A percentile compares a stretch with the other conserved stretches of the same genome.
These are phyloP conservation scores for Alternaria postmessia DNA, from an alignment of 2,329 filamentous ascomycete species.

Conservation along the genomic window DNA sequence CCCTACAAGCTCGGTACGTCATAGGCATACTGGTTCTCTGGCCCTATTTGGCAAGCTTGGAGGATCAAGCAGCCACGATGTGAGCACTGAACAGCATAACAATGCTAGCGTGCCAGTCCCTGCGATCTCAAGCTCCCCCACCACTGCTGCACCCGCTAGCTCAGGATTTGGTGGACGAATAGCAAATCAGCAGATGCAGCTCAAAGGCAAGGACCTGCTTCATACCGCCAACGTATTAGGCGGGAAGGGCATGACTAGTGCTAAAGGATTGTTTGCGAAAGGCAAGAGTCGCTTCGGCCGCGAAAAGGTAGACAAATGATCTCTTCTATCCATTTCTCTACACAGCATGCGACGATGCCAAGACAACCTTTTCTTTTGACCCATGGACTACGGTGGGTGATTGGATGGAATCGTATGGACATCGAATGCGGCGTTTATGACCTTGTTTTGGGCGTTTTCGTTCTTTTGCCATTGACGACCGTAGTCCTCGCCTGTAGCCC, in stretches of 20 bases:
- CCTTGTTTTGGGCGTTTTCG: slow-evolving; percentile 32
- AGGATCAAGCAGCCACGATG: slow-evolving; percentile 28
- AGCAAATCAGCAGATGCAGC: slow-evolving; percentile 63
- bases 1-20: slow-evolving; percentile 41
- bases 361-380: slow-evolving; percentile 16
- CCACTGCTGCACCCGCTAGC: slow-evolving; percentile 25
- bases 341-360: slow-evolving; percentile 16
- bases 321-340: slow-evolving; percentile 50
- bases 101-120: slow-evolving; percentile 40
- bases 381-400: slow-evolving; percentile 22
- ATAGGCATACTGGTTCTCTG: slow-evolving; percentile 48
- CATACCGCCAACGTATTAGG: slow-evolving; percentile 78
- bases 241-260: slow-evolving; percentile 77
- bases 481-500: slow-evolving; percentile 33
- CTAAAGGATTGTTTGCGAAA: slow-evolving; percentile 90
- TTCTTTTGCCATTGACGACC: slow-evolving; percentile 27
- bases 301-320: slow-evolving; percentile 88
- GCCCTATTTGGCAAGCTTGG: slow-evolving; percentile 48
- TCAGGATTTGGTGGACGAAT: slow-evolving; percentile 32
- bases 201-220: slow-evolving; percentile 88
- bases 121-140: slow-evolving; percentile 32
- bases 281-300: slow-evolving; percentile 81
- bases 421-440: slow-evolving; percentile 21
- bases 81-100: slow-evolving; percentile 30
- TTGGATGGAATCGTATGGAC: slow-evolving; percentile 23